Evolutionary conservation across 2,329 filamentous ascomycete genomes (phyloP).

Genomic region (Botrytis paeoniae): DNA sequence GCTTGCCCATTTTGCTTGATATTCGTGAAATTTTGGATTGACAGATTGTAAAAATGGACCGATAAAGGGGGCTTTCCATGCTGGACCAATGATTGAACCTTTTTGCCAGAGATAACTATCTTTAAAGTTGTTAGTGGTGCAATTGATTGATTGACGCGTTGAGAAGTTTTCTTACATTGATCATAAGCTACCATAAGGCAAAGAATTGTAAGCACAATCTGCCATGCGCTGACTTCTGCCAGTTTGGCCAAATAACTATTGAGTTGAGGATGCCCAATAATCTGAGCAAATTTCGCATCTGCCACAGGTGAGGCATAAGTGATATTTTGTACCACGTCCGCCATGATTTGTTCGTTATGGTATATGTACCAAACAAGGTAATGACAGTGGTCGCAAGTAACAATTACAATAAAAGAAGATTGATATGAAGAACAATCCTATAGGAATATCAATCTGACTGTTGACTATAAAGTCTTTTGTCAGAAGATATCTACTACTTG

Average conservation of each 20-base stretch:
- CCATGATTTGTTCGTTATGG: conserved; percentile 3
- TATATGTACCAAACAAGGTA: background rate
- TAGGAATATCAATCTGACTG: background rate
- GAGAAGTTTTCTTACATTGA: conserved; percentile 64
- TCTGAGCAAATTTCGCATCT: conserved; percentile 33
- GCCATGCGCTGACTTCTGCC: conserved; percentile 51
- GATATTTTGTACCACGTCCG: conserved; percentile 28
- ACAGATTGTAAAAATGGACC: conserved; percentile 94
- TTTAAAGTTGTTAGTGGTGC: conserved; percentile 40
- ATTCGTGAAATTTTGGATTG: conserved; percentile 86
- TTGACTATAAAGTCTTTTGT: background rate
- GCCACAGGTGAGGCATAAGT: conserved; percentile 38
- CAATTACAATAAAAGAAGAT: background rate
- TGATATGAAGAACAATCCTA: background rate
- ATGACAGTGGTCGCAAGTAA: background rate
- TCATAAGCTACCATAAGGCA: conserved; percentile 77
- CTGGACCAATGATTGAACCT: conserved; percentile 70
- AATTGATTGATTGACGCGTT: background rate
- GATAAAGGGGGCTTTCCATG: conserved; percentile 80
- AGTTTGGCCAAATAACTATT: conserved; percentile 29
- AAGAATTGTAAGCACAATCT: conserved; percentile 67
- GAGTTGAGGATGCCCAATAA: conserved; percentile 31
- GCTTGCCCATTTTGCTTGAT: conserved; percentile 88
- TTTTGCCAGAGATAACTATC: conserved; percentile 74
- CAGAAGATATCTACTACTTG: background rate